phyloP scores from a whole-genome alignment of 108 stramenopile species.

The Skeletonema menzelii region DNA sequence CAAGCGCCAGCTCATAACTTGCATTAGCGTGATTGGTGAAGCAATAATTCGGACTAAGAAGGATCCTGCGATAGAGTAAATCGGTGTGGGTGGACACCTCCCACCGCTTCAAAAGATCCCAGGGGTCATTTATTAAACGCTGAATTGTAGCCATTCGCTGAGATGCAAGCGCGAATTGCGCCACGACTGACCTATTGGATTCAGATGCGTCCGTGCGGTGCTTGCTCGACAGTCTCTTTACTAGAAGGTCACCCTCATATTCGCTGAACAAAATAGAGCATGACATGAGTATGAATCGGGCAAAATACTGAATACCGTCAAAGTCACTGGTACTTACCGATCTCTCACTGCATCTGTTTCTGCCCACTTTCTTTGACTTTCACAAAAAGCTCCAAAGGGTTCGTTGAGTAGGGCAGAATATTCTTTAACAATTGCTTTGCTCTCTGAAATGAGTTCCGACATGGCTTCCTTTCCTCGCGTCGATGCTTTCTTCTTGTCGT shows the following conservation, averaged over 20 bases:
- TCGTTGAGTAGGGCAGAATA: constrained; percentile 58
- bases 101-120: constrained; percentile 56
- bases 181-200: constrained; percentile 16
- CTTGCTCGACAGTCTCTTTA: constrained; percentile 53
- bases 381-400: constrained; percentile 72
- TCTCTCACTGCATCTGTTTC: constrained; percentile 85
- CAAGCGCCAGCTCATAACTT: constrained; percentile 70
- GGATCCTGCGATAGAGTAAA: constrained; percentile 59
- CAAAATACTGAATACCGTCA: background rate
- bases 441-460: constrained; percentile 48
- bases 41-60: constrained; percentile 57
- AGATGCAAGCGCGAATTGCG: constrained; percentile 33
- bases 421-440: constrained; percentile 54
- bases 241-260: constrained; percentile 55
- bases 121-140: constrained; percentile 47
- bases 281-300: background rate
- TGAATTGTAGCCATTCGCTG: constrained; percentile 53
- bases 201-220: constrained; percentile 46
- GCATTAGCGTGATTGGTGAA: constrained; percentile 69
- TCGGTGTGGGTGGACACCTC: constrained; percentile 62
- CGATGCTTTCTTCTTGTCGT: constrained; percentile 11
- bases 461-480: constrained; percentile 48
- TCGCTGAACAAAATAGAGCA: background rate
- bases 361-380: constrained; percentile 77
- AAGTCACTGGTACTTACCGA: constrained; percentile 43